Conservation (phyloP, 1,284 basidiomycete genomes). For the Puccinia triticina region DNA sequence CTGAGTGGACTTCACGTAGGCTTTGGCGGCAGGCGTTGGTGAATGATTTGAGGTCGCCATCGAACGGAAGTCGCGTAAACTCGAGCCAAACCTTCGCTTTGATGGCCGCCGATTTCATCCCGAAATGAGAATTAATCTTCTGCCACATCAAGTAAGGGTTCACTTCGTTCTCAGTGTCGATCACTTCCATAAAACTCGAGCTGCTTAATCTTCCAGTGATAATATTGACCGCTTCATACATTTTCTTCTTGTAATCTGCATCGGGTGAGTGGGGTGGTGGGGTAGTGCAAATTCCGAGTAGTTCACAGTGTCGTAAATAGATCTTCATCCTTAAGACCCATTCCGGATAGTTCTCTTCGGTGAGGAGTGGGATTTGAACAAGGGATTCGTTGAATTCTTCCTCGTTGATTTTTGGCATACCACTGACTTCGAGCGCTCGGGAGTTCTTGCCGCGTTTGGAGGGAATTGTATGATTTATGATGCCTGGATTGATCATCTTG, state of each 20-base stretch:
- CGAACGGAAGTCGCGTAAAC: not conserved
- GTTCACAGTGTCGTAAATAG: not conserved
- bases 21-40: not conserved
- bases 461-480: not conserved
- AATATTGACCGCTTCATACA: not conserved
- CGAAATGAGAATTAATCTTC: not conserved
- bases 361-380: not conserved
- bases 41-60: conserved; percentile 11
- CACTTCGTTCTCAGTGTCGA: not conserved
- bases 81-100: conserved; percentile 9
- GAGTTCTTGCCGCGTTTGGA: not conserved
- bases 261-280: not conserved
- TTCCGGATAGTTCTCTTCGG: conserved; percentile 2
- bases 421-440: not conserved
- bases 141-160: conserved; percentile 3
- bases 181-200: conserved; percentile 9
- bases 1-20: not conserved
- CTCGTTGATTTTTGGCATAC: not conserved
- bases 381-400: not conserved
- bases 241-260: not conserved
- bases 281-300: not conserved
- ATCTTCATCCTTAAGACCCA: conserved; percentile 14
- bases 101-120: not conserved
- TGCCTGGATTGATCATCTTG: not conserved
- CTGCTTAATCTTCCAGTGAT: not conserved